phyloP scores from a whole-genome alignment of 2,329 filamentous ascomycete genomes.

The Xylariales sp. region DNA sequence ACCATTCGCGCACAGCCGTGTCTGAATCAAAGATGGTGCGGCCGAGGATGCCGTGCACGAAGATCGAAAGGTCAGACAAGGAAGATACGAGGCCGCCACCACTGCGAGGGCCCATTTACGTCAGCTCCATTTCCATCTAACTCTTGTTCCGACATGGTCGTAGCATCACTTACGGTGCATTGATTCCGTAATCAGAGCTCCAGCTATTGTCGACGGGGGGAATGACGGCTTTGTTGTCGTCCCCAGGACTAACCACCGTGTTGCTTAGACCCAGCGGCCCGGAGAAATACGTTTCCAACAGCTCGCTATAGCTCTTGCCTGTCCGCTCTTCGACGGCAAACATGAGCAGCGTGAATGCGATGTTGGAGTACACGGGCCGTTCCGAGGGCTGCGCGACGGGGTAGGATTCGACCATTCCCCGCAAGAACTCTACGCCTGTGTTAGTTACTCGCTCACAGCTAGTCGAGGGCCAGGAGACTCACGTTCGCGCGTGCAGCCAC shows the following conservation, averaged over 20 bases:
- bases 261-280: conserved; percentile 9
- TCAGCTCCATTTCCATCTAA: neutral
- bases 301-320: conserved; percentile 13
- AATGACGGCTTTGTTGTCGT: conserved; percentile 20
- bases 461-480: neutral
- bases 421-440: conserved; percentile 12
- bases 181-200: conserved; percentile 19
- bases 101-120: neutral
- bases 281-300: conserved; percentile 11
- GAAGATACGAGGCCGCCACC: conserved; percentile 24
- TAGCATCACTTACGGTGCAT: conserved; percentile 11
- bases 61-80: conserved; percentile 19
- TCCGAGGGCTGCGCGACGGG: conserved; percentile 15
- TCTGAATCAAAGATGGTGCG: conserved; percentile 11
- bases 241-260: conserved; percentile 15
- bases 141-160: neutral
- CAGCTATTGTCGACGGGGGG: conserved; percentile 22
- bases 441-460: neutral
- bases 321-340: conserved; percentile 18
- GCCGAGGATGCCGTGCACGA: conserved; percentile 17
- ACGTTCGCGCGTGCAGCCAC: conserved; percentile 19
- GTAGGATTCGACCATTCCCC: conserved; percentile 14
- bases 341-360: conserved; percentile 26
- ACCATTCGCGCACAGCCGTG: conserved; percentile 13
- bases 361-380: conserved; percentile 24